Conservation (phyloP, 176 grass and related monocot species). For the Zea mays region Zm-B73-REFERENCE-NAM-5.0 NC_050104.1:153889001-153889500, state of each 20-base stretch:
- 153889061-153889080: constrained; percentile 25
- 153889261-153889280: constrained; percentile 81
- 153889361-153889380: constrained; percentile 92
- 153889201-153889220: constrained; percentile 88
- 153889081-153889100: constrained; percentile 93
- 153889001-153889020: constrained; percentile 92
- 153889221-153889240: constrained; percentile 76
- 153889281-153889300: constrained; percentile 86
- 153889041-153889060: constrained; percentile 39
- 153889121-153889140: constrained; percentile 98
- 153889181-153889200: constrained; percentile 80
- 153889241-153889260: constrained; percentile 80
- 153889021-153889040: constrained; percentile 49
- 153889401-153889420: constrained; percentile 80
- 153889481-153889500: background rate
- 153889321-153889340: constrained; percentile 72
- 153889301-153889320: constrained; percentile 76
- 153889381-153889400: constrained; percentile 93
- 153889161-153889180: constrained; percentile 89
- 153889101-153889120: constrained; percentile 78
- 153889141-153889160: constrained; percentile 87
- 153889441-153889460: constrained; percentile 76
- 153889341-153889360: constrained; percentile 83
- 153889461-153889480: constrained; percentile 66
- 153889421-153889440: constrained; percentile 81